Conservation (phyloP, 1,139 yeast species). For the Suhomyces yuchorum region DNA sequence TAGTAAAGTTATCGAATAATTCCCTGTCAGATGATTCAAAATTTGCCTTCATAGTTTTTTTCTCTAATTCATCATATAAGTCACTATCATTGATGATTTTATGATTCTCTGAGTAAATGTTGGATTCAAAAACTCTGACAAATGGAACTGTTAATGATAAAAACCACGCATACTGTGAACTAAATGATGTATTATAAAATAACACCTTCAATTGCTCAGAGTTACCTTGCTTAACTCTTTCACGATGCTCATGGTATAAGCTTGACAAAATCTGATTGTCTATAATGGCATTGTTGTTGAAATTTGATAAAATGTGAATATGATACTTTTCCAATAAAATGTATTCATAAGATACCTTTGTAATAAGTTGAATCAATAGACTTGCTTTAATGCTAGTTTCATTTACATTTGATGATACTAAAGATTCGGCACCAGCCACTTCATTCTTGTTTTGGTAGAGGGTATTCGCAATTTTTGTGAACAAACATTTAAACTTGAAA, state of each 20-base stretch:
- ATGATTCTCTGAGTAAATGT: conserved; percentile 32
- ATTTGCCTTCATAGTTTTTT: conserved; percentile 18
- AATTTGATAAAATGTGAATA: conserved; percentile 40
- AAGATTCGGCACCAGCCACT: conserved; percentile 31
- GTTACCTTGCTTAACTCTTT: conserved; percentile 16
- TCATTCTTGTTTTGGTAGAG: conserved; percentile 34
- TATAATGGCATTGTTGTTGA: conserved; percentile 37
- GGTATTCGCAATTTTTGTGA: conserved; percentile 29
- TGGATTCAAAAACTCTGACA: conserved; percentile 38
- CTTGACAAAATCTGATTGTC: conserved; percentile 26
- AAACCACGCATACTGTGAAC: conserved; percentile 44
- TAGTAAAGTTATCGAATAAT: conserved; percentile 29
- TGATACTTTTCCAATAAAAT: conserved; percentile 45
- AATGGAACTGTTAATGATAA: conserved; percentile 42
- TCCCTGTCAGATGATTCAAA: conserved; percentile 31
- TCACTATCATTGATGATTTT: conserved; percentile 19
- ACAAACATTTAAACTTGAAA: conserved; percentile 32
- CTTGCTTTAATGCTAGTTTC: conserved; percentile 16
- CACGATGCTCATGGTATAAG: conserved; percentile 28
- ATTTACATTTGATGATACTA: conserved; percentile 13
- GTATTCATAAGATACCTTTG: conserved; percentile 45
- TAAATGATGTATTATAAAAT: conserved; percentile 36
- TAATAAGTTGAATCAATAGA: conserved; percentile 33
- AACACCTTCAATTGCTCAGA: conserved; percentile 31
- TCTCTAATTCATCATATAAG: conserved; percentile 17